A percentile compares a stretch with the other conserved stretches of the same genome.
phyloP scores from a whole-genome alignment of 306 rosid species.

The Boehmeria nivea region DNA sequence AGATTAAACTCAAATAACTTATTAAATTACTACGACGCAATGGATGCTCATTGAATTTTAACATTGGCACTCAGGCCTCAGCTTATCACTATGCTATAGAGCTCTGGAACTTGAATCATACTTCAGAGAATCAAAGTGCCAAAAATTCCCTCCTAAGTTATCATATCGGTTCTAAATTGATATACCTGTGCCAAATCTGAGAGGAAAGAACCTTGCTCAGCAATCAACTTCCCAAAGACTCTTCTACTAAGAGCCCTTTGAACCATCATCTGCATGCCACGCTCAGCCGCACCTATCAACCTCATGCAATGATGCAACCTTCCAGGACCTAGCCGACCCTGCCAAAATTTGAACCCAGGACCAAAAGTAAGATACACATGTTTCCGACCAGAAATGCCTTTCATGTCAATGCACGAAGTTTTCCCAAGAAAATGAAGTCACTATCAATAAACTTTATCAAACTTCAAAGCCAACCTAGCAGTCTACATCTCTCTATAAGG shows the following conservation, averaged over 20 bases:
- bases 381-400: not conserved
- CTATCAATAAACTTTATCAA: not conserved
- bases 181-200: slow-evolving; percentile 80
- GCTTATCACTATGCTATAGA: too few relatives aligned
- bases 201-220: slow-evolving; percentile 87
- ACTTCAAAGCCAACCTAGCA: not conserved
- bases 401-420: not conserved
- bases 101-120: too few relatives aligned
- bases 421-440: slow-evolving; percentile 2
- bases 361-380: slow-evolving; percentile 2
- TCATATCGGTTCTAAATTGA: too few relatives aligned
- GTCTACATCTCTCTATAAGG: slow-evolving; percentile 8
- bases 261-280: slow-evolving; percentile 79
- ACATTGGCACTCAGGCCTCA: too few relatives aligned
- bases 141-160: too few relatives aligned
- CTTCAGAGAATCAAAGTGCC: too few relatives aligned
- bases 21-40: too few relatives aligned
- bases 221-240: slow-evolving; percentile 81
- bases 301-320: slow-evolving; percentile 99
- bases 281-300: slow-evolving; percentile 85
- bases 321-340: slow-evolving; percentile 98
- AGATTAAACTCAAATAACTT: slow-evolving; percentile 5
- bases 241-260: slow-evolving; percentile 80
- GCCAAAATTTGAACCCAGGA: slow-evolving; percentile 23
- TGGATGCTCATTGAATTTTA: too few relatives aligned